Base-by-base conservation (phyloP, 2,329 filamentous ascomycete genomes). In the Trichophyton benhamiae region DNA sequence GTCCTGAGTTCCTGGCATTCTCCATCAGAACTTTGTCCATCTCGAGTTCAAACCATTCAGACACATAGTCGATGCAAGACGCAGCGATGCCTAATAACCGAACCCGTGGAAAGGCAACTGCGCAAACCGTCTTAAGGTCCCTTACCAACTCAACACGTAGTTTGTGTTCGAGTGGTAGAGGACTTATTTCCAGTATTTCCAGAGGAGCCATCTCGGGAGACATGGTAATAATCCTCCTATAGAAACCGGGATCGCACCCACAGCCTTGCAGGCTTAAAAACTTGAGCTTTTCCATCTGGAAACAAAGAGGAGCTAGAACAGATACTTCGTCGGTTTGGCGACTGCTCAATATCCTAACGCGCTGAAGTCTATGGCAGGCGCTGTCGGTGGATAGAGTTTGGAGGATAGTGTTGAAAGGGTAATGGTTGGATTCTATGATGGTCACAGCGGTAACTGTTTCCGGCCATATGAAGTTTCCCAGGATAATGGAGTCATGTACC, bases 221-320 rank as follows among this genome's bases (percentile, higher is more conserved):
- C 27, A 7, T 53, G 20, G 49, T 30, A 30, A 53, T 33, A n/a
- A 53, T 15, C 9, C 27, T 33, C 27, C 27, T 33, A 42, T 63
- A 73, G 68, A 60, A 72, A 69, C 2, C 49, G 3, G 49, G 49
- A 33, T 53, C 27, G 27, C 49, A 65, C n/a, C 70, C 58, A 41
- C 69, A 67, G n/a, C 71, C 71, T 8, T 70, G 71, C 11, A 72
- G 53, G 46, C 69, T 70, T 55, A 73, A 70, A 59, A 67, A 70
- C 25, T 61, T 64, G 5, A 73, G 61, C 7, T 62, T 63, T 1
- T 69, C 68, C 2, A 72, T 62, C 27, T 68, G 69, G 5, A 33
- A 41, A 41, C 33, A 44, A 17, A 58, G 20, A 7, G 38, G 20
- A 15, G 38, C 15, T 36, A 58, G 4, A 17, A n/a, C 3, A 20